phyloP scores from a whole-genome alignment of 75 land plant species.

The Azolla pinnata region DNA sequence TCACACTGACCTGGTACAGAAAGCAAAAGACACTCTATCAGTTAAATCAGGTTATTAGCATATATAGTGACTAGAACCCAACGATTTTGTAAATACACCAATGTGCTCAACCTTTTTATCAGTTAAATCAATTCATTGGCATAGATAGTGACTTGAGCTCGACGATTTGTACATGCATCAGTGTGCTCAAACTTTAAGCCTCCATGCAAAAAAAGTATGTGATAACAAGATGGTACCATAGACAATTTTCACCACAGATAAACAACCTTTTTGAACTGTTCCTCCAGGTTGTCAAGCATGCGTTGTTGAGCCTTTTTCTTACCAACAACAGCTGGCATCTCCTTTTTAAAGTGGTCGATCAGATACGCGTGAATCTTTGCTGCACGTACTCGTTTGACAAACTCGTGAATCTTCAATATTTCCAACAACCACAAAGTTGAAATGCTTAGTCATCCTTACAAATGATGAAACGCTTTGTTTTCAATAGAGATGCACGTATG shows the following conservation, averaged over 20 bases:
- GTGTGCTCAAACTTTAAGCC: too few species aligned
- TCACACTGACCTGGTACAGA: conserved; percentile 19
- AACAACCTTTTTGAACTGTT: conserved; percentile 92
- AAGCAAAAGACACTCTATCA: neutral
- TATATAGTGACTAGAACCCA: too few species aligned
- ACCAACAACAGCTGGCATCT: conserved; percentile 97
- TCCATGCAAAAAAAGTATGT: conserved; percentile 11
- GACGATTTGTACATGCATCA: too few species aligned
- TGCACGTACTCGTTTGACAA: conserved; percentile 96
- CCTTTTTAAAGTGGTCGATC: conserved; percentile 85
- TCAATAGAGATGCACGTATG: neutral
- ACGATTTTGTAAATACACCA: too few species aligned
- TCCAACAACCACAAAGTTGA: too few species aligned
- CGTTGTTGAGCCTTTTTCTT: conserved; percentile 79
- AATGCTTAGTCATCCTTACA: too few species aligned
- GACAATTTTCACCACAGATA: too few species aligned
- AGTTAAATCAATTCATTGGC: too few species aligned
- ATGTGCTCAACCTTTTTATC: too few species aligned
- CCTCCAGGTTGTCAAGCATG: conserved; percentile 75
- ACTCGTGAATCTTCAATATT: conserved; percentile 98
- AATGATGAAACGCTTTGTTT: neutral
- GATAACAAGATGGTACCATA: neutral
- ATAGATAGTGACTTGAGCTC: too few species aligned
- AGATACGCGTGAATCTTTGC: conserved; percentile 92
- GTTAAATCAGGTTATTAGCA: neutral